Evolutionary conservation across 129 eudicot species (phyloP), one percentile per base, ranked within the genome.

Genomic region (Lonicera japonica): DNA sequence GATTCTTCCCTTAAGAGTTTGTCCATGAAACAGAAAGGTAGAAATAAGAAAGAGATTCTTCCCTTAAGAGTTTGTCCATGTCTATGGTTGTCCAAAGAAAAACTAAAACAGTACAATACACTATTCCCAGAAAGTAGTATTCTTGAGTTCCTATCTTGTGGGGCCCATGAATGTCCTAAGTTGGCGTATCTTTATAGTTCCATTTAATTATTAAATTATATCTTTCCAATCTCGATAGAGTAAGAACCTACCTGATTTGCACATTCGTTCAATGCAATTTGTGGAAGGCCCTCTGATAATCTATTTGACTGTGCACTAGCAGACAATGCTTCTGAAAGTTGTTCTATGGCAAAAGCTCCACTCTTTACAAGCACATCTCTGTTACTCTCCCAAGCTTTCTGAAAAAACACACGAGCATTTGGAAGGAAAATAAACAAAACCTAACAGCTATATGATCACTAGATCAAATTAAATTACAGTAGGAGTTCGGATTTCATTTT

Each of bases 371-470:
- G 95, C 56, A 66, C 73, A 8, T 84, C 94, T 70, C 67, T 75
- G 74, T 87, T 82, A 29, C 65, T 84, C 29, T 87, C 94, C 97
- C 97, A 90, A 63, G 97, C 94, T 64, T 90, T 73, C 97, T 90
- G 79, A 56, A 53, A 61, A 46, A 66, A 18, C 40, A 23, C 19
- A 36, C 47, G 12, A 7, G 56, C 21, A 29, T 29, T 2, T 29
- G 36, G 6, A 65, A 34, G 4, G 13, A 14, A 43, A 43, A 10
- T 14, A 2, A 43, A 8, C 13, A 43, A 43, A 43, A 43, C 1
- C 50, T 58, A 25, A 0, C 4, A 7, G 8, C 21, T 5, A 8
- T 15, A 50, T 3, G 55, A n/a, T n/a, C n/a, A n/a, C n/a, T n/a
- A n/a, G n/a, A n/a, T n/a, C n/a, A n/a, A n/a, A n/a, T n/a, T n/a